Evolutionary conservation across 768 basidiomycete species (phyloP), one percentile per base, ranked within the genome.

Genomic region (Hydnomerulius pinastri): DNA sequence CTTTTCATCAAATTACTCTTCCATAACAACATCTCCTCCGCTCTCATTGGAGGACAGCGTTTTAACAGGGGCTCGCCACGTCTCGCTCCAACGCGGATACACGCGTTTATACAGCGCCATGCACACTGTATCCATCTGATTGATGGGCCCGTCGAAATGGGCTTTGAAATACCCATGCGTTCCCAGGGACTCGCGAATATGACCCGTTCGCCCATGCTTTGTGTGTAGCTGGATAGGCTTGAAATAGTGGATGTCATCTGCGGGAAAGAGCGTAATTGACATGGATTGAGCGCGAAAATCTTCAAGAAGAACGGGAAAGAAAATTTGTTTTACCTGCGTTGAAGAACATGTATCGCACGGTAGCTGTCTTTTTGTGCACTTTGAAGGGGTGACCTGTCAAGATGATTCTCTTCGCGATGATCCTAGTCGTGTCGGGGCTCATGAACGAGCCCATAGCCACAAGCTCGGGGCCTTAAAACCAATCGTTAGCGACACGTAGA

Each of bases 91-190:
- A 66, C 86, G 89, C 9, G 96, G 96, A 70, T 82, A 98, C 49
- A 94, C 86, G 35, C 97, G 79, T 72, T 98, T 99, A 74, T 99
- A 98, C 50, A 99, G 65, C 38, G 86, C 85, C 87, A 98, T 88
- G 68, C 94, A 97, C 48, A 98, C 81, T 13, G 93, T 96, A 58
- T 98, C 97, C 93, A 97, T 96, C 74, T 94, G 92, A 63, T 81
- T 87, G 59, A 98, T 85, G 18, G 89, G 91, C 12, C 90, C 92
- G 64, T 97, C 94, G 70, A 94, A 93, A 67, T 91, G 82, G 15
- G 93, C 95, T 75, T 98, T 98, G 80, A 94, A 92, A 71, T 98
- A 93, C 25, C 96, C 97, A 63, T 99, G 96, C 25, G 94, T 98
- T 40, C 96, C 96, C 15, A 99, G 84, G 8, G 92, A 87, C 70